Conservation (phyloP, 1,284 basidiomycete genomes). For the Malassezia equina region DNA sequence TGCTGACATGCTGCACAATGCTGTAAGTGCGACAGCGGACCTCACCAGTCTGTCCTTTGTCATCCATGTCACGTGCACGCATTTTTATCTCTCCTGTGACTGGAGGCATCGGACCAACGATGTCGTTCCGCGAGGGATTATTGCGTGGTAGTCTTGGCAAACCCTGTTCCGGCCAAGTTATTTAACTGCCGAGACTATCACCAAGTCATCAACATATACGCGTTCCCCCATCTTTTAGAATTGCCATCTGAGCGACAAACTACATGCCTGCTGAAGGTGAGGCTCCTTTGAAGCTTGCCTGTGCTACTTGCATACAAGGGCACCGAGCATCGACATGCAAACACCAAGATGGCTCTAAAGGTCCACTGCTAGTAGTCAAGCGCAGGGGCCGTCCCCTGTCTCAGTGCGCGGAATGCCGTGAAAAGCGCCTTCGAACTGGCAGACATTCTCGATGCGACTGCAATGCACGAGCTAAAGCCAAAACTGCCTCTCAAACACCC, state of each 20-base stretch:
- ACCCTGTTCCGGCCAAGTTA: not conserved
- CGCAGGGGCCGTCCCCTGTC: conserved; percentile 33
- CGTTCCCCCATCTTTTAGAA: not conserved
- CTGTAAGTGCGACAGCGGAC: not conserved
- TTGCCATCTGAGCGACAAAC: not conserved
- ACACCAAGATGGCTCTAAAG: conserved; percentile 38
- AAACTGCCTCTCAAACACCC: not conserved
- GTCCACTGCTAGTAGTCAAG: conserved; percentile 30
- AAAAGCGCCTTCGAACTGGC: conserved; percentile 27
- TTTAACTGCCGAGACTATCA: not conserved
- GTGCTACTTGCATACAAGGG: conserved; percentile 37
- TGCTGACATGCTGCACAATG: conserved; percentile 4
- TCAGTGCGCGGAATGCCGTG: conserved; percentile 33
- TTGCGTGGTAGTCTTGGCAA: not conserved
- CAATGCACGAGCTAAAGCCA: conserved; percentile 14
- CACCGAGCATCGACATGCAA: conserved; percentile 37
- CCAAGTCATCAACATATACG: not conserved
- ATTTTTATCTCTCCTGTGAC: not conserved
- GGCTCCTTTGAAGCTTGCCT: conserved; percentile 31
- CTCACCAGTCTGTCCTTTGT: not conserved
- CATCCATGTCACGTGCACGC: not conserved
- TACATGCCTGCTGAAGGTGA: not conserved
- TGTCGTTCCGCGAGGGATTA: not conserved
- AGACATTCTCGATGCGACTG: conserved; percentile 30
- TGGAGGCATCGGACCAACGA: not conserved